Base-by-base conservation (phyloP, 257 asterid genomes). In the Gentiana dahurica region DNA sequence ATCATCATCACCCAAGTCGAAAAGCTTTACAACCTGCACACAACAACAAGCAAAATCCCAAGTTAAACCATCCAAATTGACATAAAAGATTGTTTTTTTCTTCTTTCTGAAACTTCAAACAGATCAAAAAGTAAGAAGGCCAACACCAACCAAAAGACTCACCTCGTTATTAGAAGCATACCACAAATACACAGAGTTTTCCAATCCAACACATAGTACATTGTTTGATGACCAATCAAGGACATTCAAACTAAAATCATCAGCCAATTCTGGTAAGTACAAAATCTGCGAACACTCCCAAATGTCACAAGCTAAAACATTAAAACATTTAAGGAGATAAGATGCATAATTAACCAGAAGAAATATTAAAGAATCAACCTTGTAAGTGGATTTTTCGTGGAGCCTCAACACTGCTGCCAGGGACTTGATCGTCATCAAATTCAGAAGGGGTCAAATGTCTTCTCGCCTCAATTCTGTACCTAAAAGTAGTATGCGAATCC, bases 81-180 rank as follows among this genome's bases (percentile, higher is more conserved):
- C 6, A 12, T 54, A 8, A 12, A 39, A 5, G 32, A 6, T 1
- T 6, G 13, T 39, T 34, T 36, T 33, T 61, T 24, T 13, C 36
- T 36, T 11, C 9, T 1, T n/a, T 53, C 54, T 34, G 53, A 48
- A 41, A 7, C 7, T 36, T 13, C 11, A 49, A 0, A 45, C 8
- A 46, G 43, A 34, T n/a, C 7, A 3, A 37, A 53, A 36, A 33
- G 44, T 10, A 53, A 47, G 0, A 8, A 1, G 6, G 24, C 6
- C 11, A 46, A 9, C n/a, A 4, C 1, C 5, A 39, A 57, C 60
- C 51, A 63, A 38, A 55, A 62, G 8, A 33, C 67, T 76, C 61
- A 85, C 98, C 95, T 83, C 85, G 82, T 94, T 83, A 74, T 95
- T 91, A 38, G 94, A 79, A 51, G 97, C 97, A 68, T 91, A 84